phyloP scores from a whole-genome alignment of 2,329 filamentous ascomycete genomes.

The Colletotrichum simmondsii region DNA sequence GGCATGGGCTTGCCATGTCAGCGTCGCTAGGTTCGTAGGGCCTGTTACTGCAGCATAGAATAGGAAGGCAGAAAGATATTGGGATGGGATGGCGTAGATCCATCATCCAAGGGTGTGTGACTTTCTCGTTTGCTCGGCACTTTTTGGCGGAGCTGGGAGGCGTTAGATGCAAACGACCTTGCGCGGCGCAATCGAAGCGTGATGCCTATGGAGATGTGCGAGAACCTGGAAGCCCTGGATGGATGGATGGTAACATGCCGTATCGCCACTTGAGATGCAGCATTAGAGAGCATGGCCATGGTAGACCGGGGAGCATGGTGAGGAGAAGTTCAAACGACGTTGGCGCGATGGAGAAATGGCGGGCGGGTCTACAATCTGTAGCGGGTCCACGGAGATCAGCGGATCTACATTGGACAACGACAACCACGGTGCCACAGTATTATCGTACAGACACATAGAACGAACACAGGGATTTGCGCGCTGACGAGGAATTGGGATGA shows the following conservation, averaged over 20 bases:
- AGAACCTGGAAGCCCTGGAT: neutral
- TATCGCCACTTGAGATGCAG: constrained; percentile 8
- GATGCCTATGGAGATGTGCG: constrained; percentile 2
- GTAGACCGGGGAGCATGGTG: neutral
- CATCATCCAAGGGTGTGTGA: neutral
- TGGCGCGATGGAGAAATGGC: neutral
- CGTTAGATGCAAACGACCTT: constrained; percentile 14
- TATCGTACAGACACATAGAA: neutral
- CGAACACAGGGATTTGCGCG: constrained; percentile 3
- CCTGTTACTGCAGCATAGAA: neutral
- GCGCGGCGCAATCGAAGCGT: constrained; percentile 5
- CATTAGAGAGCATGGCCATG: neutral
- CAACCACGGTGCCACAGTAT: neutral
- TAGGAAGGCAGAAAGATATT: constrained; percentile 1
- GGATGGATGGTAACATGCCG: constrained; percentile 21
- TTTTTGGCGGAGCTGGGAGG: constrained; percentile 14
- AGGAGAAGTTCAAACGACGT: neutral
- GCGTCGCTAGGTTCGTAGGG: constrained; percentile 3
- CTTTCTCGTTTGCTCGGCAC: constrained; percentile 4
- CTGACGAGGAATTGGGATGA: constrained; percentile 7
- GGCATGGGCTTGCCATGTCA: constrained; percentile 1
- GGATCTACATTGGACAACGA: constrained; percentile 20
- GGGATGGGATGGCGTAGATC: constrained; percentile 3
- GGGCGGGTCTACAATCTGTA: constrained; percentile 10
- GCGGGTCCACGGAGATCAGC: constrained; percentile 29